phyloP scores from a whole-genome alignment of 129 eudicot species.

The Ambrosia trifida region DNA sequence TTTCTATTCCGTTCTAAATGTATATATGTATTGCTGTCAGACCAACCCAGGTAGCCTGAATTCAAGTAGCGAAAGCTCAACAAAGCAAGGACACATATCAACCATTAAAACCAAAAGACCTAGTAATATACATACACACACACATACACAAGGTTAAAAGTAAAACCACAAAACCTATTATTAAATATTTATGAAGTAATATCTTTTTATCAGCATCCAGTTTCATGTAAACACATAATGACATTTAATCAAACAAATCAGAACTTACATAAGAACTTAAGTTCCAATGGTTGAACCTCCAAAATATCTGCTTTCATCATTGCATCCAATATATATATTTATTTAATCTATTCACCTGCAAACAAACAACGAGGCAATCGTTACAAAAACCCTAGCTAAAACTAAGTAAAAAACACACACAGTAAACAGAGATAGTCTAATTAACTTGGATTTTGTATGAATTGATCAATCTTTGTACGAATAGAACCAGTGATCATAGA shows the following conservation, averaged over 20 bases:
- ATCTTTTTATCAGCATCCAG: neutral
- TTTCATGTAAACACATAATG: conserved; percentile 10
- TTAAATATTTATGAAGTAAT: no score
- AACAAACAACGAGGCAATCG: no score
- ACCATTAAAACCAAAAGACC: conserved; percentile 10
- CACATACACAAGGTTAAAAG: conserved; percentile 15
- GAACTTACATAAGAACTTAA: conserved; percentile 54
- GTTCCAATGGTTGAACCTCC: conserved; percentile 65
- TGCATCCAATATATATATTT: conserved; percentile 10
- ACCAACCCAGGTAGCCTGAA: neutral
- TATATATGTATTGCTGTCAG: neutral
- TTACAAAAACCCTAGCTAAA: conserved; percentile 32
- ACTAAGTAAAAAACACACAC: conserved; percentile 3
- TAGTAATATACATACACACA: no score
- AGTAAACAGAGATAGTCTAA: neutral
- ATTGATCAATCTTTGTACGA: neutral
- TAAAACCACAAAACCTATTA: no score
- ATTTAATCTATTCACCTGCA: conserved; percentile 29
- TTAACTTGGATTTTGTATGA: neutral
- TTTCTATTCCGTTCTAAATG: neutral
- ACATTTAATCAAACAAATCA: conserved; percentile 9
- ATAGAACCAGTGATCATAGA: neutral
- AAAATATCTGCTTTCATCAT: conserved; percentile 51
- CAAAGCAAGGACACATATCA: neutral
- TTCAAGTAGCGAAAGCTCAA: conserved; percentile 16